Evolutionary conservation across 2,329 filamentous ascomycete species (phyloP).

Genomic region (Aspergillus neoniger): DNA sequence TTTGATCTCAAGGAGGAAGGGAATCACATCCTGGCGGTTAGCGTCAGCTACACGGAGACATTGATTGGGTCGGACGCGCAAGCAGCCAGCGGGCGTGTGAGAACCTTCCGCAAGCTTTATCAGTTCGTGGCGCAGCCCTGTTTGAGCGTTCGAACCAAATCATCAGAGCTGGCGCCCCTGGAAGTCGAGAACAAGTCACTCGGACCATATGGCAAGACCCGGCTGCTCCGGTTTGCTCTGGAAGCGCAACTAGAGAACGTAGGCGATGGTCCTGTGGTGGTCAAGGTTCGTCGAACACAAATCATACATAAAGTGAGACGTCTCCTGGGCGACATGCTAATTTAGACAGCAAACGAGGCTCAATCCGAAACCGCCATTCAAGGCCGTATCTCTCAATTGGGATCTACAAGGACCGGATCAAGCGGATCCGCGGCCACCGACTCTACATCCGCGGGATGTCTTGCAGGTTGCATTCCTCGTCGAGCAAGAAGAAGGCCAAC

Average conservation of each 20-base stretch:
- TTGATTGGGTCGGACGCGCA: slow-evolving; percentile 51
- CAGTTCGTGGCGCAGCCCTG: slow-evolving; percentile 93
- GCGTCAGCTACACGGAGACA: slow-evolving; percentile 90
- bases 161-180: slow-evolving; percentile 61
- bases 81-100: slow-evolving; percentile 62
- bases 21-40: slow-evolving; percentile 89
- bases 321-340: slow-evolving; percentile 5
- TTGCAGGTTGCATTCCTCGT: slow-evolving; percentile 66
- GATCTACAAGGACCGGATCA: slow-evolving; percentile 44
- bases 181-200: slow-evolving; percentile 49
- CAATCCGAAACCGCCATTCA: slow-evolving; percentile 56
- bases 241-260: slow-evolving; percentile 97
- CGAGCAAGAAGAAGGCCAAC: slow-evolving; percentile 54
- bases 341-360: slow-evolving; percentile 47
- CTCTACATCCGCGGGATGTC: slow-evolving; percentile 63
- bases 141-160: slow-evolving; percentile 87
- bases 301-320: neutral
- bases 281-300: slow-evolving; percentile 59
- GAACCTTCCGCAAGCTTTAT: slow-evolving; percentile 93
- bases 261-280: slow-evolving; percentile 76
- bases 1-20: slow-evolving; percentile 94
- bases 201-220: slow-evolving; percentile 47
- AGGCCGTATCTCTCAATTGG: slow-evolving; percentile 57
- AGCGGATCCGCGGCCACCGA: slow-evolving; percentile 41
- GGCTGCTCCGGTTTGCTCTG: slow-evolving; percentile 65